Conservation (phyloP, 257 asterid species). For the Ballota nigra region DNA sequence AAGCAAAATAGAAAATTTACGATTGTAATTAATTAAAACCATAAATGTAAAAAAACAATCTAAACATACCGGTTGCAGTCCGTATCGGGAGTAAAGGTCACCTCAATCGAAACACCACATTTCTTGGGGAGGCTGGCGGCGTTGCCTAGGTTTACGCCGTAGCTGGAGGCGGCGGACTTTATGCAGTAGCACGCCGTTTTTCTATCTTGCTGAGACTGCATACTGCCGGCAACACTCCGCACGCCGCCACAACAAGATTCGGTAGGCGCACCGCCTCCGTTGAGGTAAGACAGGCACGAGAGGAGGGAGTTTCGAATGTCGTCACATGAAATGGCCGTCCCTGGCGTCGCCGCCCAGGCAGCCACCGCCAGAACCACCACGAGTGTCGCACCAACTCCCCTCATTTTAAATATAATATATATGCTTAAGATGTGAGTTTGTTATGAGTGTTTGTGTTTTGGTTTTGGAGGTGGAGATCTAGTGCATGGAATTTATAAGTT, state of each 20-base stretch:
- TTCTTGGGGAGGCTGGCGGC: slow-evolving; percentile 54
- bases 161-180: slow-evolving; percentile 46
- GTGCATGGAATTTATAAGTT: slow-evolving; percentile 26
- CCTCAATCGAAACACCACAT: slow-evolving; percentile 43
- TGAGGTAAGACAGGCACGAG: slow-evolving; percentile 48
- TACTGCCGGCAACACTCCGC: slow-evolving; percentile 9
- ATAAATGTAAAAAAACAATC: background rate
- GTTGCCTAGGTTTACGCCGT: slow-evolving; percentile 29
- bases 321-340: slow-evolving; percentile 45
- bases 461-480: background rate
- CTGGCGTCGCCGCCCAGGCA: slow-evolving; percentile 28
- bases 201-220: slow-evolving; percentile 39
- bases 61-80: slow-evolving; percentile 52
- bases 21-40: background rate
- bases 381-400: slow-evolving; percentile 28
- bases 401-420: slow-evolving; percentile 26
- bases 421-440: background rate
- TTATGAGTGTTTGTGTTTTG: background rate
- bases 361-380: slow-evolving; percentile 33
- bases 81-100: slow-evolving; percentile 28
- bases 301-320: slow-evolving; percentile 32
- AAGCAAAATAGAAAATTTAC: no score
- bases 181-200: slow-evolving; percentile 52
- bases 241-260: slow-evolving; percentile 46
- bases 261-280: slow-evolving; percentile 37